A percentile compares a stretch with the other conserved stretches of the same genome.
Conservation (phyloP, 306 rosid genomes). For the Inga oerstediana region DNA sequence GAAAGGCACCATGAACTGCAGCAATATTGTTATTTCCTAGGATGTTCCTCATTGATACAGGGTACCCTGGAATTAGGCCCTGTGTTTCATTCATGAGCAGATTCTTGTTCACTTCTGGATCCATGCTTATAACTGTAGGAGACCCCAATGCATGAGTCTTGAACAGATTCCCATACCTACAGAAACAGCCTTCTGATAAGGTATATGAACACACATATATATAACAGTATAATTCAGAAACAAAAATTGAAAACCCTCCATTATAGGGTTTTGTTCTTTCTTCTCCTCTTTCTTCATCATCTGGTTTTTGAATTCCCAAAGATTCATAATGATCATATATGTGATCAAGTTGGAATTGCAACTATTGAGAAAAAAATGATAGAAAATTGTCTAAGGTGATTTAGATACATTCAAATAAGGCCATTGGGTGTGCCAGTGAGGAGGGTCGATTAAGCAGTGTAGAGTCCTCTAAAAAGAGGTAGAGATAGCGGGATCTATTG, state of each 20-base stretch:
- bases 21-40: conserved; percentile 72
- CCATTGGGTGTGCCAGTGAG: too few relatives aligned
- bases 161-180: conserved; percentile 71
- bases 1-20: conserved; percentile 73
- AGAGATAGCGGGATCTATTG: too few relatives aligned
- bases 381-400: too few relatives aligned
- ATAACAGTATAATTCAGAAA: background rate
- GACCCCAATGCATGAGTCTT: conserved; percentile 75
- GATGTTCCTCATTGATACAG: conserved; percentile 73
- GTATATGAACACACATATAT: background rate
- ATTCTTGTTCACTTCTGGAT: conserved; percentile 65
- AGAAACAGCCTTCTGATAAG: background rate
- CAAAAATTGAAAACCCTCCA: background rate
- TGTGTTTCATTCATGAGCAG: conserved; percentile 69
- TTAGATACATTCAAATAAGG: too few relatives aligned
- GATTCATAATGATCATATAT: background rate
- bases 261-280: background rate
- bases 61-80: conserved; percentile 84
- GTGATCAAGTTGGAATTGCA: too few relatives aligned
- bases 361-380: too few relatives aligned
- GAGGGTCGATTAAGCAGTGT: too few relatives aligned
- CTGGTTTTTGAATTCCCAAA: background rate
- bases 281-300: conserved; percentile 1
- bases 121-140: conserved; percentile 67
- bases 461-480: too few relatives aligned